Conservation (phyloP, 805 yeast genomes). For the Pichia nanzhaoensis region DNA sequence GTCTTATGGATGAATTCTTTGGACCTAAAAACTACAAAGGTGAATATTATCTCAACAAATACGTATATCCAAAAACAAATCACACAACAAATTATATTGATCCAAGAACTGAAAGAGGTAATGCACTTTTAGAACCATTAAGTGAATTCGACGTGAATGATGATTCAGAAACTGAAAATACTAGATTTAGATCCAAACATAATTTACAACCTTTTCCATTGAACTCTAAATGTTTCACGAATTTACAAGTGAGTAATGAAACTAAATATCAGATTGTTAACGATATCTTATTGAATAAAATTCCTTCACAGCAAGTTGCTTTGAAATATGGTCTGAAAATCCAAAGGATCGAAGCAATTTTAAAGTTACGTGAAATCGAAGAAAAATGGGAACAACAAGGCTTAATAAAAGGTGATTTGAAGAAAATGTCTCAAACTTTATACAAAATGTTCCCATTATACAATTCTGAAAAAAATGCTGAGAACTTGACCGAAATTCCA, state of each 20-base stretch:
- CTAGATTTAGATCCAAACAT: slow-evolving; percentile 15
- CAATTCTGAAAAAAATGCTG: slow-evolving; percentile 42
- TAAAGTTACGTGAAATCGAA: slow-evolving; percentile 62
- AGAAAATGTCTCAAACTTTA: slow-evolving; percentile 54
- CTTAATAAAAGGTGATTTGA: slow-evolving; percentile 47
- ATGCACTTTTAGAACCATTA: slow-evolving; percentile 19
- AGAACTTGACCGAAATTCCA: slow-evolving; percentile 91
- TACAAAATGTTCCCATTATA: slow-evolving; percentile 78
- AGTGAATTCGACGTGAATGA: slow-evolving; percentile 13
- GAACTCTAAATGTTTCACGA: slow-evolving; percentile 65
- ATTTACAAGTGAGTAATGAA: slow-evolving; percentile 48
- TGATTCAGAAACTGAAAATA: slow-evolving; percentile 16
- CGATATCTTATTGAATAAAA: slow-evolving; percentile 41
- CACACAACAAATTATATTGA: slow-evolving; percentile 69
- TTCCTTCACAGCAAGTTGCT: slow-evolving; percentile 67
- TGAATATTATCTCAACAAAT: slow-evolving; percentile 70
- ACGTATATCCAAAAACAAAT: slow-evolving; percentile 57
- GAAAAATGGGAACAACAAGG: slow-evolving; percentile 50
- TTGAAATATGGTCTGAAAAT: slow-evolving; percentile 72
- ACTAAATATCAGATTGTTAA: slow-evolving; percentile 55
- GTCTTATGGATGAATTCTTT: slow-evolving; percentile 63
- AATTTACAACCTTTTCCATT: slow-evolving; percentile 75
- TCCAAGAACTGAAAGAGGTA: slow-evolving; percentile 44
- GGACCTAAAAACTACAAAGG: slow-evolving; percentile 85
- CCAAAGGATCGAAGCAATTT: slow-evolving; percentile 84